Evolutionary conservation across 768 basidiomycete genomes (phyloP).

Genomic region (Podaxis carcinomalis): DNA sequence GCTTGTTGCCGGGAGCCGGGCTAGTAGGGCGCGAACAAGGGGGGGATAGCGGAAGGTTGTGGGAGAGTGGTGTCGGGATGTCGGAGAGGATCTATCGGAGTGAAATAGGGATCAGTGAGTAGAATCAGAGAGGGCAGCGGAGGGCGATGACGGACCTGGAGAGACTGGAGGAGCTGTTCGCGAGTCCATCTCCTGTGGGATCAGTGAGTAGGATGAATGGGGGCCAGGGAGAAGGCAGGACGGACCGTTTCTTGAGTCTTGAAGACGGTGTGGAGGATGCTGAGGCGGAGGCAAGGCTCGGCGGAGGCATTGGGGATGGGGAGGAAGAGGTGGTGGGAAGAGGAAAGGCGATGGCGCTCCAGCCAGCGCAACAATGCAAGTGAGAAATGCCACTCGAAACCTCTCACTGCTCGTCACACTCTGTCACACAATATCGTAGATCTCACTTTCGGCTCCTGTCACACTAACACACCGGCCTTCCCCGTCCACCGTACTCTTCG

Average conservation of each 20-base stretch:
- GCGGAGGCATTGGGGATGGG: slow-evolving; percentile 17
- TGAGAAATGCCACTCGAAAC: slow-evolving; percentile 19
- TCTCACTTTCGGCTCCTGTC: background rate
- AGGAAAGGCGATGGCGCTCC: slow-evolving; percentile 36
- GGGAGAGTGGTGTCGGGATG: slow-evolving; percentile 36
- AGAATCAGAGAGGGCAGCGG: background rate
- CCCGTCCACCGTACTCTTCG: slow-evolving; percentile 7
- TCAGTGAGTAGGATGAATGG: slow-evolving; percentile 18
- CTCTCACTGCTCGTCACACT: slow-evolving; percentile 6
- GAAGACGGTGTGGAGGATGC: slow-evolving; percentile 18
- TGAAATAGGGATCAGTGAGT: slow-evolving; percentile 8
- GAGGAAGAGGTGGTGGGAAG: slow-evolving; percentile 39
- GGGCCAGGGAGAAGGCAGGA: slow-evolving; percentile 9
- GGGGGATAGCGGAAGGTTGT: slow-evolving; percentile 46
- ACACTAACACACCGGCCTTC: background rate
- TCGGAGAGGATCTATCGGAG: slow-evolving; percentile 36
- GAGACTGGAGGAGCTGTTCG: slow-evolving; percentile 44
- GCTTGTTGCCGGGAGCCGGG: slow-evolving; percentile 42
- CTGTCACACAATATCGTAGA: slow-evolving; percentile 1
- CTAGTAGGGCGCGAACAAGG: slow-evolving; percentile 46
- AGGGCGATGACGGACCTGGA: slow-evolving; percentile 32
- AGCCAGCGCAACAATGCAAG: slow-evolving; percentile 39
- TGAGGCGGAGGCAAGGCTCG: slow-evolving; percentile 12
- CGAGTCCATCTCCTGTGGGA: slow-evolving; percentile 43
- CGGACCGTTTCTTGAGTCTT: slow-evolving; percentile 32